Conservation (phyloP, 331 rosid genomes). For the Telfairia occidentalis region DNA sequence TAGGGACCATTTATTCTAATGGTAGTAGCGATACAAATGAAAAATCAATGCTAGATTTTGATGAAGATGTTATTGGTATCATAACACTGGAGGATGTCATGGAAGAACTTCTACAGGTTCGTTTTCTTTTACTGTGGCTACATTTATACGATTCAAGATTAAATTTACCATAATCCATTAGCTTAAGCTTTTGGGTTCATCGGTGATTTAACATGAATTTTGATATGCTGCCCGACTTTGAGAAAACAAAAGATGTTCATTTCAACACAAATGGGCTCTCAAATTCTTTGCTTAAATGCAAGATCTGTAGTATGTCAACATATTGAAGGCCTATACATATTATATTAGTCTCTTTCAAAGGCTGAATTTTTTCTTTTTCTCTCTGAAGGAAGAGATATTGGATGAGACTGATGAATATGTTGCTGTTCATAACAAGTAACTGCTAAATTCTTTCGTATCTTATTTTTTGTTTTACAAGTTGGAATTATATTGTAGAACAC, state of each 20-base stretch:
- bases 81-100: conserved; percentile 23
- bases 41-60: background rate
- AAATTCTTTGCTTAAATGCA: background rate
- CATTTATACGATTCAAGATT: background rate
- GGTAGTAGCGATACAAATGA: background rate
- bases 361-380: background rate
- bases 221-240: background rate
- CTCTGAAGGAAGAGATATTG: conserved; percentile 47
- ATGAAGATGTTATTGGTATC: conserved; percentile 15
- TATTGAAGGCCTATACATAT: background rate
- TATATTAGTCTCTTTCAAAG: background rate
- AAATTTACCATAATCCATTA: too few relatives aligned
- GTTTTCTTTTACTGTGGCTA: background rate
- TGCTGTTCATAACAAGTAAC: conserved; percentile 51
- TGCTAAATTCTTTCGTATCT: background rate
- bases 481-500: background rate
- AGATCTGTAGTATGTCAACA: background rate
- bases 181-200: too few relatives aligned
- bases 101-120: conserved; percentile 21
- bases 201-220: too few relatives aligned
- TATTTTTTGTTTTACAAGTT: background rate
- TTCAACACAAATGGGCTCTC: background rate
- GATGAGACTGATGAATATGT: conserved; percentile 82
- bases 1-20: background rate
- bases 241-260: background rate